Evolutionary conservation across 2,329 filamentous ascomycete species (phyloP).

Genomic region (Pseudogymnoascus sp.): DNA sequence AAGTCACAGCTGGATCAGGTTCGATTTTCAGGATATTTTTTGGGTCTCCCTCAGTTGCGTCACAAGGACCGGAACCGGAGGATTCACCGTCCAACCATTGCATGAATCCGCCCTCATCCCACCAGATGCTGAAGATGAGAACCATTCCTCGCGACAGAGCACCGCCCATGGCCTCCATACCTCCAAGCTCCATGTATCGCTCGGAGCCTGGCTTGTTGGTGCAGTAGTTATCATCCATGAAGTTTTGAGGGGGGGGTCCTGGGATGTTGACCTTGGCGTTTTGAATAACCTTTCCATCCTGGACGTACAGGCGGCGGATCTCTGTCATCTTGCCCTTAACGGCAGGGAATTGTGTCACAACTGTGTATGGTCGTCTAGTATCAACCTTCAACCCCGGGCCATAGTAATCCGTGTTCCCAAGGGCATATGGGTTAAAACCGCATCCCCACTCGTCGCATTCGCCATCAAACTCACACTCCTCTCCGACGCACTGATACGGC

Average conservation of each 20-base stretch:
- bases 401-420: conserved; percentile 23
- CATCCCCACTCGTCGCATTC: conserved; percentile 39
- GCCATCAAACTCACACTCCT: conserved; percentile 32
- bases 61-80: conserved; percentile 45
- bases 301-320: conserved; percentile 43
- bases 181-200: conserved; percentile 33
- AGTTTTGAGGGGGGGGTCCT: conserved; percentile 30
- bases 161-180: conserved; percentile 38
- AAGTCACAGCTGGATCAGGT: conserved; percentile 43
- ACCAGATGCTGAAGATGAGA: conserved; percentile 48
- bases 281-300: conserved; percentile 40
- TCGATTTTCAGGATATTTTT: conserved; percentile 39
- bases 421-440: conserved; percentile 34
- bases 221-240: conserved; percentile 33
- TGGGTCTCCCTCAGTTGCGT: conserved; percentile 45
- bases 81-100: conserved; percentile 46
- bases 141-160: conserved; percentile 45
- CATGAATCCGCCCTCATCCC: conserved; percentile 46
- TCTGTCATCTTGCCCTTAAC: conserved; percentile 33
- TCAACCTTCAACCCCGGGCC: conserved; percentile 29
- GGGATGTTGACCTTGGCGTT: conserved; percentile 32
- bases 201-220: conserved; percentile 25
- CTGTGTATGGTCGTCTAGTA: conserved; percentile 36
- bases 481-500: conserved; percentile 38
- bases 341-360: conserved; percentile 42